Conservation (phyloP, 176 grass and related monocot genomes). For the Bromus sterilis region DNA sequence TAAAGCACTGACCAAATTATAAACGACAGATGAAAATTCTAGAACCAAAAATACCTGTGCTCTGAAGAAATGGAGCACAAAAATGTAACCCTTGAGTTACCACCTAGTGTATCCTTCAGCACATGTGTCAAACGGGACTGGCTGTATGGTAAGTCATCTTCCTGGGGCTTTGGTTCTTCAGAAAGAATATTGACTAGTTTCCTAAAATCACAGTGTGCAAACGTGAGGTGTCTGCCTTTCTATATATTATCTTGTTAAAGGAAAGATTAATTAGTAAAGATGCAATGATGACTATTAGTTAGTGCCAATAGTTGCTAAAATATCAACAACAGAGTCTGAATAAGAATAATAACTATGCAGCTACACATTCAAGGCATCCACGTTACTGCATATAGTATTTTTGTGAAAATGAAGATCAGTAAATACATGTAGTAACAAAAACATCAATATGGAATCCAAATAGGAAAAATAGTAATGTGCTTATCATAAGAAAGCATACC, state of each 20-base stretch:
- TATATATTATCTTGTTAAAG: background rate
- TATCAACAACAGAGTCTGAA: background rate
- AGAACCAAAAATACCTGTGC: constrained; percentile 45
- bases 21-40: constrained; percentile 9
- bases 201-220: constrained; percentile 34
- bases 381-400: background rate
- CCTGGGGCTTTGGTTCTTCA: constrained; percentile 33
- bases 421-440: background rate
- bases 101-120: constrained; percentile 82
- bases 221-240: background rate
- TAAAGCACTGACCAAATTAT: background rate
- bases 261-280: background rate
- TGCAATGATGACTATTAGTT: background rate
- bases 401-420: background rate
- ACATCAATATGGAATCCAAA: background rate
- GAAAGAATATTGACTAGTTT: constrained; percentile 88
- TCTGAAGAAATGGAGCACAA: constrained; percentile 87
- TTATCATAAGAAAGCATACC: constrained; percentile 39
- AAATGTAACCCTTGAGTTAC: constrained; percentile 88
- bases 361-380: constrained; percentile 1
- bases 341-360: background rate
- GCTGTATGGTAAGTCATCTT: constrained; percentile 37
- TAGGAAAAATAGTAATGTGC: background rate
- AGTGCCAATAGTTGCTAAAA: background rate
- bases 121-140: constrained; percentile 86